Evolutionary conservation across 2,329 filamentous ascomycete species (phyloP).

Genomic region (Acrocalymma vagum): DNA sequence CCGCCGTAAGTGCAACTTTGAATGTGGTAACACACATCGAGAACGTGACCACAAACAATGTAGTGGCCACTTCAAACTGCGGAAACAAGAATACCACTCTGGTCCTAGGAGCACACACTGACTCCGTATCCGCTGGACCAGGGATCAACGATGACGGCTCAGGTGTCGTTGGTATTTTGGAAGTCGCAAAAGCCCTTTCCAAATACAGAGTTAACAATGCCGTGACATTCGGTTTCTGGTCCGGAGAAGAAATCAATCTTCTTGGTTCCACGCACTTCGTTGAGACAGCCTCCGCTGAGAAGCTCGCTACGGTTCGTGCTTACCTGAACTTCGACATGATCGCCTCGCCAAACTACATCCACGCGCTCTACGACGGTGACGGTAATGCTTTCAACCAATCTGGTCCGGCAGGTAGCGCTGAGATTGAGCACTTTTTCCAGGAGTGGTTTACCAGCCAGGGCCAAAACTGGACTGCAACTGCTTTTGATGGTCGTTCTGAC

Average conservation of each 20-base stretch:
- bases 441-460: conserved; percentile 37
- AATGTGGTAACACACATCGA: conserved; percentile 55
- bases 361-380: conserved; percentile 48
- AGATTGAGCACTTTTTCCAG: conserved; percentile 44
- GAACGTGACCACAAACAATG: conserved; percentile 56
- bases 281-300: conserved; percentile 27
- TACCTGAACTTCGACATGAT: conserved; percentile 56
- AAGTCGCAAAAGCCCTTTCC: conserved; percentile 46
- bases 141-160: conserved; percentile 53
- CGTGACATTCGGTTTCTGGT: conserved; percentile 51
- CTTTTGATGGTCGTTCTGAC: conserved; percentile 49
- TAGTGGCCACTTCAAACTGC: conserved; percentile 46
- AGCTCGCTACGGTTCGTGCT: conserved; percentile 43
- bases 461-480: conserved; percentile 38
- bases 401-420: conserved; percentile 41
- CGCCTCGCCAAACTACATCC: conserved; percentile 46
- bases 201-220: conserved; percentile 49
- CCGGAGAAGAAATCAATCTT: conserved; percentile 48
- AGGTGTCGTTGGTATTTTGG: conserved; percentile 46
- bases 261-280: conserved; percentile 48
- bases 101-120: conserved; percentile 47
- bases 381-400: conserved; percentile 39
- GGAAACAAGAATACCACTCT: conserved; percentile 47
- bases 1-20: conserved; percentile 48
- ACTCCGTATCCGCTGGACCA: conserved; percentile 46